Evolutionary conservation across 2,329 filamentous ascomycete genomes (phyloP).

Genomic region (Diaporthe sp.): DNA sequence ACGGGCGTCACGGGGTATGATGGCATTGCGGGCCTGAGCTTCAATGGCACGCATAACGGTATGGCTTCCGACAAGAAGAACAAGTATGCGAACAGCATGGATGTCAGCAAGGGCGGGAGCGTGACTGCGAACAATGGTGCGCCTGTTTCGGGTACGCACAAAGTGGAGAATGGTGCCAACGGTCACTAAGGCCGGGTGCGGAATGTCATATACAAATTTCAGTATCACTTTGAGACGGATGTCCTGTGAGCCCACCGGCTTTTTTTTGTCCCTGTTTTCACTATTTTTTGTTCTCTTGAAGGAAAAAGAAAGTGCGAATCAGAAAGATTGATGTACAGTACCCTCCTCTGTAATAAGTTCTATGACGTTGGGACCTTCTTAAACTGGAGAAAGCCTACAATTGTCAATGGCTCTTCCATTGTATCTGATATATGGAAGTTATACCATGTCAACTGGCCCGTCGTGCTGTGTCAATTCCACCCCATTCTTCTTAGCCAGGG

Average conservation of each 20-base stretch:
- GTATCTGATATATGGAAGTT: not conserved
- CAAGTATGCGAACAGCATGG: constrained; percentile 66
- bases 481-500: not conserved
- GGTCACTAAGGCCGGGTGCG: not conserved
- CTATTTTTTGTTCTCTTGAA: too few relatives aligned
- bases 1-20: constrained; percentile 71
- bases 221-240: not conserved
- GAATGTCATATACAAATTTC: not conserved
- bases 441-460: too few relatives aligned
- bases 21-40: constrained; percentile 67
- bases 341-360: not conserved
- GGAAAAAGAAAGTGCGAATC: too few relatives aligned
- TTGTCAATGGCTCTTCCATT: not conserved
- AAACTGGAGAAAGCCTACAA: not conserved
- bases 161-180: constrained; percentile 18
- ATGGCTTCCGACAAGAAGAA: constrained; percentile 65
- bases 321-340: too few relatives aligned
- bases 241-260: too few relatives aligned
- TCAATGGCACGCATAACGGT: constrained; percentile 74
- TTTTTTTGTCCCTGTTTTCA: too few relatives aligned
- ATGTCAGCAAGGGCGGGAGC: constrained; percentile 17
- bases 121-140: constrained; percentile 38
- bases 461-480: not conserved
- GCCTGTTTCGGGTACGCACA: constrained; percentile 30
- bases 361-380: not conserved